Conservation (phyloP, 2,329 filamentous ascomycete species). For the Sclerotinia trifoliorum region DNA sequence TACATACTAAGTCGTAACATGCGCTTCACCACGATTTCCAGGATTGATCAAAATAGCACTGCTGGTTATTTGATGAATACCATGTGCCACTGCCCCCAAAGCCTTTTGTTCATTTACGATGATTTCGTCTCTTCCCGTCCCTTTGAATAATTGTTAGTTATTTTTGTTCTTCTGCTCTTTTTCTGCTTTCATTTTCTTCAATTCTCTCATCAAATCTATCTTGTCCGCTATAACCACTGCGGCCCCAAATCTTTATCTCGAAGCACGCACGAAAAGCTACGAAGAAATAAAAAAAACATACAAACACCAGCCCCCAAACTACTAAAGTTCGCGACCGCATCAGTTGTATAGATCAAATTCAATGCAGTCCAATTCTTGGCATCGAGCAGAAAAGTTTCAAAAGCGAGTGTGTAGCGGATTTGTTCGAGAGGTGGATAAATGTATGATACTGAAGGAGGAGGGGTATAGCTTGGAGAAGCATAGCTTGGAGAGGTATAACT, state of each 20-base stretch:
- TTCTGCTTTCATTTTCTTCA: not conserved
- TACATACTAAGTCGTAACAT: conserved; percentile 18
- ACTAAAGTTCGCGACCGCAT: conserved; percentile 19
- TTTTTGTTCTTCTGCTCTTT: not conserved
- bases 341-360: not conserved
- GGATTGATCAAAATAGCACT: conserved; percentile 16
- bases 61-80: conserved; percentile 10
- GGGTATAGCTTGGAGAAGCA: no score
- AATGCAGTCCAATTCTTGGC: conserved; percentile 13
- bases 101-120: conserved; percentile 3
- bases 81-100: not conserved
- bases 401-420: conserved; percentile 18
- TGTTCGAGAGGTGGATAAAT: conserved; percentile 15
- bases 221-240: not conserved
- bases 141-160: not conserved
- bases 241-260: no score
- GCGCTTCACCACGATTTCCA: not conserved
- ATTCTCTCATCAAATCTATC: not conserved
- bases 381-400: conserved; percentile 16
- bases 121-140: not conserved
- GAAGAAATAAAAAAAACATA: not conserved
- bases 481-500: not conserved
- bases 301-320: conserved; percentile 14
- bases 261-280: no score
- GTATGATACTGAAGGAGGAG: not conserved